Base-by-base conservation (phyloP, 257 asterid species). In the Marsdenia floribunda region DNA sequence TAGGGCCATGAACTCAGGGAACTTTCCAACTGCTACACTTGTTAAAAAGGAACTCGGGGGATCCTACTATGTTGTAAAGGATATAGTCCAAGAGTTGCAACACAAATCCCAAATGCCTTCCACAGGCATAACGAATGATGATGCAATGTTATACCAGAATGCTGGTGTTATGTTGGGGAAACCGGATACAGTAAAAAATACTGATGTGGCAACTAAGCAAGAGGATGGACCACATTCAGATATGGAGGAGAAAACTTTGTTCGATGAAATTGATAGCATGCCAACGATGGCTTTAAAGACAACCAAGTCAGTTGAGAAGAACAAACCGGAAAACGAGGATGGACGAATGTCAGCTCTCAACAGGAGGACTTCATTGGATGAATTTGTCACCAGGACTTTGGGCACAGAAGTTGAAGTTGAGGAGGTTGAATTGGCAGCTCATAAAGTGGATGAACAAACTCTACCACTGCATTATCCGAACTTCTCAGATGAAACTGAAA, bases 1-100 rank as follows among this genome's bases (percentile, higher is more conserved):
- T 82, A 87, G 86, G 88, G 83, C 80, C 80, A 72, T 84, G 83
- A 88, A 88, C 78, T 87, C 79, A 7, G 98, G 98, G 87, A 91
- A 91, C 81, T 93, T 90, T 85, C 97, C 98, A 52, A 52, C 92
- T 64, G 37, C 40, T 75, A 26, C 76, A 10, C 52, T 16, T 67
- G 86, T 87, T 60, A 5, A 8, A 64, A 86, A 80, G 73, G 83
- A 78, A 83, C 86, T 78, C 55, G 96, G 98, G 73, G 98, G 98
- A 50, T 73, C 83, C 68, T 89, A 71, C 81, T 91, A 94, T 75
- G 0, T 68, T 49, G 75, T 86, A 67, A 89, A 83, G 77, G 68
- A 73, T 81, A 70, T 89, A 75, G 49, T 91, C 64, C 91, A 86
- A 79, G 96, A 89, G 88, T 77, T 94, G 79, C 78, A 81, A 55